Conservation (phyloP, 2,329 filamentous ascomycete genomes). For the Neofusicoccum kwambonambiense region DNA sequence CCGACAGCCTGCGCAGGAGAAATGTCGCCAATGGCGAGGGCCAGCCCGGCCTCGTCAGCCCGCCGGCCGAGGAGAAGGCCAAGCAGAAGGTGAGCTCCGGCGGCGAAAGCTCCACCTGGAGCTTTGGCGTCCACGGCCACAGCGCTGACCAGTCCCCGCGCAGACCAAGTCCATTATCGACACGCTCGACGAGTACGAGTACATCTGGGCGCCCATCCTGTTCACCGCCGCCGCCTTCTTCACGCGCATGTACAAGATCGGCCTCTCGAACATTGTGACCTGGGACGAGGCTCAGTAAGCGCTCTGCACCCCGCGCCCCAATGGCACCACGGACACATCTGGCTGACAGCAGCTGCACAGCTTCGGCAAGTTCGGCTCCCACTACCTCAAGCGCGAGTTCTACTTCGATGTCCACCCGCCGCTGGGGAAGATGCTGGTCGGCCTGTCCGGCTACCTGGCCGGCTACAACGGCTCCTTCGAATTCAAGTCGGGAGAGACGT, state of each 20-base stretch:
- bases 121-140: slow-evolving; percentile 7
- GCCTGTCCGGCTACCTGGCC: slow-evolving; percentile 90
- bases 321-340: background rate
- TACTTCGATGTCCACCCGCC: slow-evolving; percentile 98
- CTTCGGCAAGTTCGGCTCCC: slow-evolving; percentile 96
- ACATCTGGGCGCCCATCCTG: slow-evolving; percentile 61
- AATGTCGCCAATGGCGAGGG: slow-evolving; percentile 36
- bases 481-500: slow-evolving; percentile 97
- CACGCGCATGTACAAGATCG: slow-evolving; percentile 67
- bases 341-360: slow-evolving; percentile 45
- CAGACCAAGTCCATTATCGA: slow-evolving; percentile 58
- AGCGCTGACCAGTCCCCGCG: slow-evolving; percentile 7
- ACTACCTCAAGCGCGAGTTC: slow-evolving; percentile 98
- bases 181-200: slow-evolving; percentile 62
- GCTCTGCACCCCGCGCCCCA: slow-evolving; percentile 12
- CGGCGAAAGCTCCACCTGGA: background rate
- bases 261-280: slow-evolving; percentile 68
- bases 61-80: slow-evolving; percentile 44
- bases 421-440: slow-evolving; percentile 97
- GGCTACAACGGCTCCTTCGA: slow-evolving; percentile 99
- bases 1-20: slow-evolving; percentile 47
- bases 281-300: slow-evolving; percentile 75
- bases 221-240: slow-evolving; percentile 64
- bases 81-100: slow-evolving; percentile 45
- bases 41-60: slow-evolving; percentile 30